These are phyloP conservation scores for Pelargonium myrrhifolium DNA, from an alignment of 441 rosid genomes.

Conservation along the genomic window DNA sequence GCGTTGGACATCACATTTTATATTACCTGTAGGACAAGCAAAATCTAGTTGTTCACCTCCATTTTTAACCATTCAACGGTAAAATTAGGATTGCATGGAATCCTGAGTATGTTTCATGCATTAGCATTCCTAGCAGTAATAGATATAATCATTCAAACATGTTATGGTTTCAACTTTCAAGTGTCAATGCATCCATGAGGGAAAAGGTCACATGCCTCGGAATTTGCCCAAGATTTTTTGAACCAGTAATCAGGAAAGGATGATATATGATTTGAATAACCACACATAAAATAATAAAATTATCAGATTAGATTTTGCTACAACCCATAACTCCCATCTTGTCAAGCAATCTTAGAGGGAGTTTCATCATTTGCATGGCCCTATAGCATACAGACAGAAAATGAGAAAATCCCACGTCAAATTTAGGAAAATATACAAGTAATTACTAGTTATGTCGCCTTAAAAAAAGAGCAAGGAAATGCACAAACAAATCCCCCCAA, in stretches of 20 bases:
- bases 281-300: too few species aligned
- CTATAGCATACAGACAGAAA: background rate
- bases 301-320: too few species aligned
- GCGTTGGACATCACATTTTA: conserved; percentile 44
- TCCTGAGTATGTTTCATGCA: background rate
- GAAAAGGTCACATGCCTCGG: background rate
- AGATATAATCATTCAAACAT: too few species aligned
- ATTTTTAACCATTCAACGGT: background rate
- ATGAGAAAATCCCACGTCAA: background rate
- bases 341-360: background rate
- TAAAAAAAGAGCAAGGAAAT: background rate
- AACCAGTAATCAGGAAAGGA: background rate
- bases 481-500: background rate
- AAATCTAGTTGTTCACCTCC: conserved; percentile 7
- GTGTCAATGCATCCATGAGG: background rate
- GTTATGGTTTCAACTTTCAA: background rate
- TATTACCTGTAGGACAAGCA: conserved; percentile 36
- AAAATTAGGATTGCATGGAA: background rate
- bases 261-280: background rate
- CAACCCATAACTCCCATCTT: background rate
- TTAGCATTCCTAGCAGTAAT: too few species aligned
- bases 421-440: background rate
- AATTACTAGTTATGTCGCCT: background rate
- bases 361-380: background rate
- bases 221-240: background rate